Evolutionary conservation across 257 asterid species (phyloP).

Genomic region (Ballota nigra): DNA sequence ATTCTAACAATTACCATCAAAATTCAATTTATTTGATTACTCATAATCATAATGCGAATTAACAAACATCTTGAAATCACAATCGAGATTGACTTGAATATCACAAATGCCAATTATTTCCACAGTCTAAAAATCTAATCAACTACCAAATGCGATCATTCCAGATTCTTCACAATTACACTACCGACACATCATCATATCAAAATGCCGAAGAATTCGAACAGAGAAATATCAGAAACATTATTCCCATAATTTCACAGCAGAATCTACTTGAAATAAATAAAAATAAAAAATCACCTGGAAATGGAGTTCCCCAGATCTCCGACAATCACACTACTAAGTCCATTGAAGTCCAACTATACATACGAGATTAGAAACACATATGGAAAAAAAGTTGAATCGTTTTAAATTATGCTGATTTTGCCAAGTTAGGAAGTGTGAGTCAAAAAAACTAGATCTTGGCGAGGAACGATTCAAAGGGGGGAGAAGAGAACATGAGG

Average conservation of each 20-base stretch:
- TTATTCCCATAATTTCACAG: neutral
- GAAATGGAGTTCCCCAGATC: constrained; percentile 34
- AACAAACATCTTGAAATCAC: constrained; percentile 9
- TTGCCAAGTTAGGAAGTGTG: constrained; percentile 2
- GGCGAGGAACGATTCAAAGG: constrained; percentile 19
- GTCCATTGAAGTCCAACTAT: constrained; percentile 22
- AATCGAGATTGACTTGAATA: neutral
- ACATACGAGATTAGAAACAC: neutral
- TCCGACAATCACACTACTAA: constrained; percentile 1
- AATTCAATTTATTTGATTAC: constrained; percentile 1
- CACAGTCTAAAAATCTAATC: constrained; percentile 2
- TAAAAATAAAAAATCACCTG: constrained; percentile 36
- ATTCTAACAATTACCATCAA: neutral
- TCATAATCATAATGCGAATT: constrained; percentile 1
- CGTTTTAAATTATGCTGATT: neutral
- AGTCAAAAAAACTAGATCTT: constrained; percentile 30
- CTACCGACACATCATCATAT: constrained; percentile 8
- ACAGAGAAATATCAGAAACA: neutral
- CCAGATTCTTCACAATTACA: neutral
- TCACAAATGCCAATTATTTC: neutral
- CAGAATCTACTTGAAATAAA: neutral
- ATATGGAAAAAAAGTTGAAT: neutral
- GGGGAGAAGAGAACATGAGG: neutral
- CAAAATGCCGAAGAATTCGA: constrained; percentile 11
- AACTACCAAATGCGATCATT: neutral